Conservation (phyloP, 2,329 filamentous ascomycete genomes). For the Hypoxylon sp. region DNA sequence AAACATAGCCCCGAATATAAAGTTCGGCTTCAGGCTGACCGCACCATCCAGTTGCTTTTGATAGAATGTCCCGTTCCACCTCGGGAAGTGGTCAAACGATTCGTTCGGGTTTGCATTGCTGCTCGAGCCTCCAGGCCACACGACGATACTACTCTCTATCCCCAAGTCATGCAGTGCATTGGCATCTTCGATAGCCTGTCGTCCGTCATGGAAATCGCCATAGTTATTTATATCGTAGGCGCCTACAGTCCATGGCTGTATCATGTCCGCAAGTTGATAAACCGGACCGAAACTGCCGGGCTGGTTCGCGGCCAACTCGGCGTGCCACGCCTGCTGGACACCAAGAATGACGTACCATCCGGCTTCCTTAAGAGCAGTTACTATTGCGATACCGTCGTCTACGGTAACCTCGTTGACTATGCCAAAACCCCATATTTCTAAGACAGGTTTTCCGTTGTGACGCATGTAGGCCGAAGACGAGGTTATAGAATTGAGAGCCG, state of each 20-base stretch:
- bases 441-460: slow-evolving; percentile 49
- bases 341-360: slow-evolving; percentile 50
- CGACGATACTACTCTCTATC: slow-evolving; percentile 50
- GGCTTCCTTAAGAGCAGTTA: slow-evolving; percentile 47
- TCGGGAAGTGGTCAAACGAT: slow-evolving; percentile 47
- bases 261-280: slow-evolving; percentile 49
- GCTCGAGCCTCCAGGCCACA: slow-evolving; percentile 50
- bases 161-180: slow-evolving; percentile 42
- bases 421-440: slow-evolving; percentile 51
- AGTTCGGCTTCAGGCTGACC: slow-evolving; percentile 47
- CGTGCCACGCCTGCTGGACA: slow-evolving; percentile 51
- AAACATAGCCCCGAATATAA: slow-evolving; percentile 52
- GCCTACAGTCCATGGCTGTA: slow-evolving; percentile 52
- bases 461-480: slow-evolving; percentile 50
- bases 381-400: slow-evolving; percentile 47
- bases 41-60: slow-evolving; percentile 48
- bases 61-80: slow-evolving; percentile 50
- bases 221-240: slow-evolving; percentile 46
- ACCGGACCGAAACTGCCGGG: slow-evolving; percentile 47
- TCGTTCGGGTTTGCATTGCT: slow-evolving; percentile 42
- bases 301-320: slow-evolving; percentile 46
- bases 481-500: slow-evolving; percentile 41
- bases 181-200: slow-evolving; percentile 47
- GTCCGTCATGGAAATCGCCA: slow-evolving; percentile 44
- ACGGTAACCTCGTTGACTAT: slow-evolving; percentile 45